A percentile compares a stretch with the other conserved stretches of the same genome.
phyloP scores from a whole-genome alignment of 169 alveolate genomes.

The Eimeria tenella region DNA sequence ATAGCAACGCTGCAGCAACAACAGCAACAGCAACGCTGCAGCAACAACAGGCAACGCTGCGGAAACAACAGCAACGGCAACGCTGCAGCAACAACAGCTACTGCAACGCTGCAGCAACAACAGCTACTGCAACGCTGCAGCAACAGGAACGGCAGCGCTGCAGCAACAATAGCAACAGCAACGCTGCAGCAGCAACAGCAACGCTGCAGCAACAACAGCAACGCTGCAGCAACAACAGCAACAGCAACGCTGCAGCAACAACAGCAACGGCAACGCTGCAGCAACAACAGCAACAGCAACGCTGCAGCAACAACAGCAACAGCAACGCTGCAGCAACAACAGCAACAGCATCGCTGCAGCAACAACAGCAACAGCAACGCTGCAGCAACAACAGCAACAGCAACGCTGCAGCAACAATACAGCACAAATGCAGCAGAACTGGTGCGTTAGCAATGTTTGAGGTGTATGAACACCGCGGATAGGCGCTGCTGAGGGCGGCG shows the following conservation, averaged over 20 bases:
- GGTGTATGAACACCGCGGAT: background rate
- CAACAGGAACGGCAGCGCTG: too few relatives aligned
- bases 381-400: background rate
- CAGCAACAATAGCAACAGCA: too few relatives aligned
- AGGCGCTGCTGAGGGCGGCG: background rate
- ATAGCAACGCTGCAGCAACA: too few relatives aligned
- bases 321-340: background rate
- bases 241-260: background rate
- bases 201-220: background rate
- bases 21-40: too few relatives aligned
- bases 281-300: background rate
- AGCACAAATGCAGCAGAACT: too few relatives aligned
- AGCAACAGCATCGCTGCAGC: background rate
- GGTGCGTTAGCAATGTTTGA: background rate
- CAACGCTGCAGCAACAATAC: background rate
- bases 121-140: too few relatives aligned
- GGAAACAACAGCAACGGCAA: too few relatives aligned
- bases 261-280: background rate
- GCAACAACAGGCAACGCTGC: too few relatives aligned
- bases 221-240: background rate
- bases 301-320: background rate
- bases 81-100: too few relatives aligned
- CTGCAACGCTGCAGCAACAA: too few relatives aligned
- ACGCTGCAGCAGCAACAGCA: background rate
- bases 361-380: slow-evolving; percentile 9